Conservation (phyloP, 1,284 basidiomycete species). For the Pulveroboletus ridleyi region DNA sequence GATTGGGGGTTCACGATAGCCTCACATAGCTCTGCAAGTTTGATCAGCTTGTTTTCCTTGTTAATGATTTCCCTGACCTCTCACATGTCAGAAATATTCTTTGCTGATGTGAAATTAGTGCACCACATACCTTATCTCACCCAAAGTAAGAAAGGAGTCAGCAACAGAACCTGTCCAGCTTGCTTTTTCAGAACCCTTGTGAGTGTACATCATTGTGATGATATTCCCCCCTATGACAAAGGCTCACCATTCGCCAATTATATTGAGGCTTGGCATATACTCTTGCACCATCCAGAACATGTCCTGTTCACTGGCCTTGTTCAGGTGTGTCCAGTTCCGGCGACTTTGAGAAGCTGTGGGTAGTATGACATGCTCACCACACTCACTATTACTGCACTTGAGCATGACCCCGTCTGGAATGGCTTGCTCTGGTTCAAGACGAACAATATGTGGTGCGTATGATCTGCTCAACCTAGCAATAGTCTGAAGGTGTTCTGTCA, state of each 20-base stretch:
- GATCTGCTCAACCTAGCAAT: neutral
- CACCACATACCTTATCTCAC: no score
- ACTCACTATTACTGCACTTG: slow-evolving; percentile 11
- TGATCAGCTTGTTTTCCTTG: no score
- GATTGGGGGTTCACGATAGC: no score
- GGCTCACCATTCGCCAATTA: slow-evolving; percentile 3
- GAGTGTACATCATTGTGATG: slow-evolving; percentile 1
- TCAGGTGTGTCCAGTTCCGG: neutral
- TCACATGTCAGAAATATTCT: no score
- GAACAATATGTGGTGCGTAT: neutral
- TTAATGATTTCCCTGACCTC: no score
- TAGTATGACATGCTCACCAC: neutral
- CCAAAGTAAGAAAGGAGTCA: no score
- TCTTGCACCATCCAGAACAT: slow-evolving; percentile 15
- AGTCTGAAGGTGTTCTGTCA: neutral
- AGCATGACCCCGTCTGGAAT: neutral
- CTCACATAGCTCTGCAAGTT: no score
- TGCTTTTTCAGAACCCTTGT: neutral
- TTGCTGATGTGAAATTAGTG: no score
- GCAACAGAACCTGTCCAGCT: no score
- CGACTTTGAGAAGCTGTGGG: neutral
- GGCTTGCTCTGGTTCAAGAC: neutral
- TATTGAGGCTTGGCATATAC: neutral
- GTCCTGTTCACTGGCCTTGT: accelerated
- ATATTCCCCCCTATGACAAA: slow-evolving; percentile 1